Percentiles rank a stretch among this genome's conserved stretches.
These are phyloP conservation scores for Trichoderma atroviride DNA, from an alignment of 2,329 filamentous ascomycete genomes.

Conservation along the genomic window DNA sequence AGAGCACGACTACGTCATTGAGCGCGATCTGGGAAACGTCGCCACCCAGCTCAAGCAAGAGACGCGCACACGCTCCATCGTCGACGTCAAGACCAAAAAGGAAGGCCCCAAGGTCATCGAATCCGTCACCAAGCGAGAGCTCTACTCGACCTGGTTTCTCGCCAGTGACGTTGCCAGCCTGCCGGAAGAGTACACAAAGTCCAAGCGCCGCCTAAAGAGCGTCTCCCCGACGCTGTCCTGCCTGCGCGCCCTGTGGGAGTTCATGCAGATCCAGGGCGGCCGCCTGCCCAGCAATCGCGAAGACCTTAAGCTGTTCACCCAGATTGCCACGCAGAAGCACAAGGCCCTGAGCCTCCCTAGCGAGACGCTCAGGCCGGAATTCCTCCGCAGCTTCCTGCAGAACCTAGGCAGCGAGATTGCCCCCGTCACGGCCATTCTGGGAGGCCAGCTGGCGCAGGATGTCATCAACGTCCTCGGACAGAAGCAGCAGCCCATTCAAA, in stretches of 20 bases:
- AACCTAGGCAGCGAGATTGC: constrained; percentile 83
- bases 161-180: constrained; percentile 76
- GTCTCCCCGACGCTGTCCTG: constrained; percentile 87
- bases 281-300: constrained; percentile 59
- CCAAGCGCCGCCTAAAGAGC: constrained; percentile 67
- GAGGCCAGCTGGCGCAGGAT: constrained; percentile 89
- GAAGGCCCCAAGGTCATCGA: constrained; percentile 73
- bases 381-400: constrained; percentile 82
- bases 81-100: constrained; percentile 70
- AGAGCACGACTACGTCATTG: constrained; percentile 84
- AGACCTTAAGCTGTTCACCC: constrained; percentile 77
- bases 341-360: constrained; percentile 70
- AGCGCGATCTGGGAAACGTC: constrained; percentile 80
- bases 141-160: constrained; percentile 86
- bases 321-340: constrained; percentile 76
- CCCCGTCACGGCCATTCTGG: constrained; percentile 85
- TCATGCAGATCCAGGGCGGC: constrained; percentile 57
- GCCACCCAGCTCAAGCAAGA: constrained; percentile 64
- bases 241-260: constrained; percentile 88
- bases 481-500: constrained; percentile 93
- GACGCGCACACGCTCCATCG: constrained; percentile 74
- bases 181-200: constrained; percentile 66
- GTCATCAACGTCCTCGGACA: constrained; percentile 94
- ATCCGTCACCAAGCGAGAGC: constrained; percentile 86
- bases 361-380: constrained; percentile 68